Evolutionary conservation across 805 yeast species (phyloP).

Genomic region (Teunomyces pallodes): DNA sequence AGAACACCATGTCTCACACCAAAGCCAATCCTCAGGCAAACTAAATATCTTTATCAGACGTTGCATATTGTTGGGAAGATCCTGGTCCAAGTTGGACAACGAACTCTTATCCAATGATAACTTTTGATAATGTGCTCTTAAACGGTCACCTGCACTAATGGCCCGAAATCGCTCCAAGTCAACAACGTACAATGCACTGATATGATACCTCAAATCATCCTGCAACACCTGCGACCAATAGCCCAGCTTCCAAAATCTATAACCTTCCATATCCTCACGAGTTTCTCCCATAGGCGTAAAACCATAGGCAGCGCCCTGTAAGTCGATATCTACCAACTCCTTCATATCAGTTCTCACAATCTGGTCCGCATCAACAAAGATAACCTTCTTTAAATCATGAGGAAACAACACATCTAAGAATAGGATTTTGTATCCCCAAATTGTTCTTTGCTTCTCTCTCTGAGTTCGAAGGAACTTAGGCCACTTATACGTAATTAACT

Average conservation of each 20-base stretch:
- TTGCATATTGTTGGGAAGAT: slow-evolving; percentile 88
- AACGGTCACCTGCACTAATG: slow-evolving; percentile 69
- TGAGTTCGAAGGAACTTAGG: slow-evolving; percentile 86
- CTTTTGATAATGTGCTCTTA: slow-evolving; percentile 82
- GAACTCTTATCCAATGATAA: slow-evolving; percentile 78
- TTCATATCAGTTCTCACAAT: slow-evolving; percentile 71
- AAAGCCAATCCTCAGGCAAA: slow-evolving; percentile 79
- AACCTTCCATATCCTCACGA: slow-evolving; percentile 76
- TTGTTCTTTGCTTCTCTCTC: slow-evolving; percentile 69
- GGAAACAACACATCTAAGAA: slow-evolving; percentile 89
- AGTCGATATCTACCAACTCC: slow-evolving; percentile 64
- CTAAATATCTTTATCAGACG: slow-evolving; percentile 62
- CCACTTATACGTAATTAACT: slow-evolving; percentile 86
- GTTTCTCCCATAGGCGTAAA: slow-evolving; percentile 87
- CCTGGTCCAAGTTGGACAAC: slow-evolving; percentile 84
- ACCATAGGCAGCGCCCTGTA: slow-evolving; percentile 82
- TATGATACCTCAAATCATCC: slow-evolving; percentile 64
- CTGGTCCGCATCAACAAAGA: slow-evolving; percentile 87
- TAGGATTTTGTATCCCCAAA: slow-evolving; percentile 86
- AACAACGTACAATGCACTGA: slow-evolving; percentile 80
- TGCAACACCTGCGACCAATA: slow-evolving; percentile 75
- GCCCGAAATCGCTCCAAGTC: slow-evolving; percentile 68
- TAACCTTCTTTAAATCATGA: slow-evolving; percentile 64
- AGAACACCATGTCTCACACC: slow-evolving; percentile 94
- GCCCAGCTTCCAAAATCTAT: slow-evolving; percentile 89